Conservation (phyloP, 148 eudicot species). For the Cornus florida region DNA sequence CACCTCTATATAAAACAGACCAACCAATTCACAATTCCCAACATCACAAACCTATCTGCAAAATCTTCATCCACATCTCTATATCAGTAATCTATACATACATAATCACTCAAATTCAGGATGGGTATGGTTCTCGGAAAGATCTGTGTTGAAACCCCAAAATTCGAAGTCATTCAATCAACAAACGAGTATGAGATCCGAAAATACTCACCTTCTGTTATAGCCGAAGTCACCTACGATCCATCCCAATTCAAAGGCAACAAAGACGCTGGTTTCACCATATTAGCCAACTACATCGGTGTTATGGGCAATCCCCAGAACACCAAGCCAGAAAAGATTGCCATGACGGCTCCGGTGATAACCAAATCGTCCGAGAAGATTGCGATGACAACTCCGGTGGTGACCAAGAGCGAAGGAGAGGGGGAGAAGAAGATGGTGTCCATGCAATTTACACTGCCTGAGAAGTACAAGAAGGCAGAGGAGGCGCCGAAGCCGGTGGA, state of each 20-base stretch:
- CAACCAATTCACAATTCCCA: neutral
- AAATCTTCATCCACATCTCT: too few relatives aligned
- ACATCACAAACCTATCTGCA: too few relatives aligned
- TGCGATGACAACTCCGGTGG: slow-evolving; percentile 55
- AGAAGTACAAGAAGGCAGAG: slow-evolving; percentile 52
- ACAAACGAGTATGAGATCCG: slow-evolving; percentile 70
- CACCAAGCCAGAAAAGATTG: slow-evolving; percentile 49
- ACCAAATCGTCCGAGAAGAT: slow-evolving; percentile 44
- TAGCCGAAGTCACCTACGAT: slow-evolving; percentile 66
- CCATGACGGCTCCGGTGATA: slow-evolving; percentile 72
- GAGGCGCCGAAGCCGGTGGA: slow-evolving; percentile 84
- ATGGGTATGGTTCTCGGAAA: slow-evolving; percentile 68
- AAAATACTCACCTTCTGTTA: slow-evolving; percentile 47
- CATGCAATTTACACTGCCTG: slow-evolving; percentile 73
- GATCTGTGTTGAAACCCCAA: slow-evolving; percentile 60
- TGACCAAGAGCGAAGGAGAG: slow-evolving; percentile 26
- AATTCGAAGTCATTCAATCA: slow-evolving; percentile 44
- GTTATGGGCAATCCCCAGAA: slow-evolving; percentile 68
- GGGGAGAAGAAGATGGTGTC: slow-evolving; percentile 33
- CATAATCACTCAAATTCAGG: slow-evolving; percentile 16
- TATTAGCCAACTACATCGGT: slow-evolving; percentile 78
- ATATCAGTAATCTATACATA: neutral
- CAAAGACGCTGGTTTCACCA: slow-evolving; percentile 68
- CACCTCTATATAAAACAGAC: neutral
- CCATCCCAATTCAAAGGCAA: slow-evolving; percentile 54